Conservation (phyloP, 805 yeast genomes). For the Kluyveromyces aestuarii region DNA sequence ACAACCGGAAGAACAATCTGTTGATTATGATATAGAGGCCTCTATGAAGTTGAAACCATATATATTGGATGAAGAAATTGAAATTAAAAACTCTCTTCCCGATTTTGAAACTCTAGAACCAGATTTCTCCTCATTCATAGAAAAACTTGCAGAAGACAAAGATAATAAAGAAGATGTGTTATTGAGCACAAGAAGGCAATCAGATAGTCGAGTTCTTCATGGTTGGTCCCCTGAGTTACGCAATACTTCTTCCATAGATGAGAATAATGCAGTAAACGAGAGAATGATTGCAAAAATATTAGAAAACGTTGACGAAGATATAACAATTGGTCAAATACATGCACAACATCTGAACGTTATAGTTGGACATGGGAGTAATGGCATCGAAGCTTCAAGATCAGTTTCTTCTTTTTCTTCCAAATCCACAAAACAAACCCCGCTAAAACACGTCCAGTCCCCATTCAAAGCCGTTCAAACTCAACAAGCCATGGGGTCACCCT, state of each 20-base stretch:
- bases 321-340: not conserved
- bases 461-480: not conserved
- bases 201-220: not conserved
- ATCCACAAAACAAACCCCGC: not conserved
- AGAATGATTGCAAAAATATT: not conserved
- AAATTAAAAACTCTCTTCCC: not conserved
- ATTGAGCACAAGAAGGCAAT: not conserved
- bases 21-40: not conserved
- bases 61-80: not conserved
- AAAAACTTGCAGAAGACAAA: not conserved
- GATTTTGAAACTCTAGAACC: not conserved
- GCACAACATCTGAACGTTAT: not conserved
- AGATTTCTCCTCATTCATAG: not conserved
- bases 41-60: not conserved
- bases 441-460: not conserved
- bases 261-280: not conserved
- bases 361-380: not conserved
- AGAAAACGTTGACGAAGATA: not conserved
- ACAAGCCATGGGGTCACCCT: not conserved
- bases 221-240: not conserved
- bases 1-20: not conserved
- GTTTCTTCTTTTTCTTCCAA: not conserved
- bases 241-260: not conserved
- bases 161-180: not conserved
- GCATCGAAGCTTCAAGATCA: not conserved